Conservation (phyloP, 768 basidiomycete species). For the Lentinula edodes region DNA sequence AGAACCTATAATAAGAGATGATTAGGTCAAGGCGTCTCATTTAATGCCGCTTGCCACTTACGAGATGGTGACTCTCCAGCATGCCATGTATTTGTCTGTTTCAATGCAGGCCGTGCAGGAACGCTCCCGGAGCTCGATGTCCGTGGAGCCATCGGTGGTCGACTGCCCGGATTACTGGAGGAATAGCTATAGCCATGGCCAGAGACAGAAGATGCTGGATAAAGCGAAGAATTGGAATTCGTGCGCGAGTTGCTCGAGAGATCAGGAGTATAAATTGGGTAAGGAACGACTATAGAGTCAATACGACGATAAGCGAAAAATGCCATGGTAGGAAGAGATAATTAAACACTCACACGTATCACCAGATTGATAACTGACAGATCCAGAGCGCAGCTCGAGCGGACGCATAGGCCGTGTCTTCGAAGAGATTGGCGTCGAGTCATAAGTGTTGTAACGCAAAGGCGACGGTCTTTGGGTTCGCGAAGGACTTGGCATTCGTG, state of each 20-base stretch:
- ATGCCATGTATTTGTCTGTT: slow-evolving; percentile 43
- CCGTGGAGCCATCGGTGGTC: slow-evolving; percentile 27
- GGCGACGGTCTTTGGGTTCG: slow-evolving; percentile 33
- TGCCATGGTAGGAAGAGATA: background rate
- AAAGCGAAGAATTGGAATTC: slow-evolving; percentile 8
- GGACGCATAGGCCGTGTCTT: slow-evolving; percentile 19
- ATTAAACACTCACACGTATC: slow-evolving; percentile 4
- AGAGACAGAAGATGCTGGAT: slow-evolving; percentile 7
- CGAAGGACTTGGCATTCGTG: slow-evolving; percentile 29
- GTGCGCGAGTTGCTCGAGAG: slow-evolving; percentile 6
- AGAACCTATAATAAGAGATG: slow-evolving; percentile 9
- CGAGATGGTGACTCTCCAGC: slow-evolving; percentile 31
- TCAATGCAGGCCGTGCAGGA: slow-evolving; percentile 38
- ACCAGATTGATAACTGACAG: slow-evolving; percentile 21
- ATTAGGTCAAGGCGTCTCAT: background rate
- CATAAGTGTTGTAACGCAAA: slow-evolving; percentile 32
- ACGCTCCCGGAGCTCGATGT: slow-evolving; percentile 35
- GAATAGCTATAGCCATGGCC: slow-evolving; percentile 16
- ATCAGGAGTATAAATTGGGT: slow-evolving; percentile 23
- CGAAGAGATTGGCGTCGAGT: slow-evolving; percentile 16
- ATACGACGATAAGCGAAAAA: background rate
- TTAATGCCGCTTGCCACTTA: background rate
- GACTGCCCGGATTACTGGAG: slow-evolving; percentile 16
- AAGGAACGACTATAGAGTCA: slow-evolving; percentile 11
- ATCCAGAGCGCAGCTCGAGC: slow-evolving; percentile 25